phyloP scores from a whole-genome alignment of 345 rosid genomes.

The Pistacia integerrima region DNA sequence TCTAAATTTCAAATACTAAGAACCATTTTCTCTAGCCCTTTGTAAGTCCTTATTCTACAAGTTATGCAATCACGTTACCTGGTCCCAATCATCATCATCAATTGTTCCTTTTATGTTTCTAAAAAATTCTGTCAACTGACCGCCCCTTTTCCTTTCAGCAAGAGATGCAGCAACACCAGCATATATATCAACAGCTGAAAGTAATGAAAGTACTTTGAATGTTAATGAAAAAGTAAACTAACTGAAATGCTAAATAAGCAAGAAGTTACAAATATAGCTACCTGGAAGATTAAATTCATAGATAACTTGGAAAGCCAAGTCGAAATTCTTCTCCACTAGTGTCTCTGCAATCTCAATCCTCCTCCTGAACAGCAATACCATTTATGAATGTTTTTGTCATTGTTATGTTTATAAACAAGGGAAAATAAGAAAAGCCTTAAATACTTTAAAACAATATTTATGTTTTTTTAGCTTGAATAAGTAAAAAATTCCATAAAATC shows the following conservation, averaged over 20 bases:
- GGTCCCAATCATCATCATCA: slow-evolving; percentile 95
- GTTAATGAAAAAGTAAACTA: slow-evolving; percentile 7
- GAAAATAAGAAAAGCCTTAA: background rate
- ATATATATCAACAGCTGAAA: slow-evolving; percentile 91
- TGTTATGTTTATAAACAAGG: background rate
- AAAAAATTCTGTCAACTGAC: slow-evolving; percentile 89
- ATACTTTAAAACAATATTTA: background rate
- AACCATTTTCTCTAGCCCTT: background rate
- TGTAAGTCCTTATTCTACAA: background rate
- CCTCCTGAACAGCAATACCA: slow-evolving; percentile 60
- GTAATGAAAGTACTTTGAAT: slow-evolving; percentile 19
- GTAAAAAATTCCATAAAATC: background rate
- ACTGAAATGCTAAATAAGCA: slow-evolving; percentile 5
- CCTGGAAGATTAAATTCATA: slow-evolving; percentile 93
- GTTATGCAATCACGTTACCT: slow-evolving; percentile 48
- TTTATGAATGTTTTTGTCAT: too few species aligned
- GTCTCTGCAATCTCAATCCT: slow-evolving; percentile 86
- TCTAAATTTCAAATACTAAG: background rate
- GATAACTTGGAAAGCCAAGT: slow-evolving; percentile 89
- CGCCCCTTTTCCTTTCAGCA: slow-evolving; percentile 87
- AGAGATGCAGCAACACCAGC: slow-evolving; percentile 97
- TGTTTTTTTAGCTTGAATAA: background rate
- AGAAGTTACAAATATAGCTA: slow-evolving; percentile 21
- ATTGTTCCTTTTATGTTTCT: slow-evolving; percentile 91
- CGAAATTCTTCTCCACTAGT: slow-evolving; percentile 89